phyloP scores from a whole-genome alignment of 768 basidiomycete species.

The Ramaria sp. region DNA sequence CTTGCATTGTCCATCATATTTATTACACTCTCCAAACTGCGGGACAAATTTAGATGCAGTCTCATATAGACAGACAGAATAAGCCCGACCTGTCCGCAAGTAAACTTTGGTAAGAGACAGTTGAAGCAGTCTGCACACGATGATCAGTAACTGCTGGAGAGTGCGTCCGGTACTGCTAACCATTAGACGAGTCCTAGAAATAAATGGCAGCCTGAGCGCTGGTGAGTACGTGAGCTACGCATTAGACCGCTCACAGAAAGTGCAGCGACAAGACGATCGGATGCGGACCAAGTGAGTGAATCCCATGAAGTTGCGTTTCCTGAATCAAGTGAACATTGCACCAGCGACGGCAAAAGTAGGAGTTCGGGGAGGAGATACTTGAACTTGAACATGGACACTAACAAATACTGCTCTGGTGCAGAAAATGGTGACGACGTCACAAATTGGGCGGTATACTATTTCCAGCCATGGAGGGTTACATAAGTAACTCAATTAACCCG shows the following conservation, averaged over 20 bases:
- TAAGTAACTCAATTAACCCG: too few species aligned
- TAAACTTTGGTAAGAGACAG: conserved; percentile 84
- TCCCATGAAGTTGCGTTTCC: neutral
- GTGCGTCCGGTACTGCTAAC: neutral
- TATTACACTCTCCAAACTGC: conserved; percentile 73
- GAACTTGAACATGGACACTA: neutral
- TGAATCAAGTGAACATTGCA: neutral
- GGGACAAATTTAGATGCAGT: neutral
- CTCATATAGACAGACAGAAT: neutral
- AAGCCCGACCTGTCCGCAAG: conserved; percentile 58
- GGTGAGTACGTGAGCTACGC: neutral
- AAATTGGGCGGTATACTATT: neutral
- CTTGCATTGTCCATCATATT: conserved; percentile 91
- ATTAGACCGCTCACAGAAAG: neutral
- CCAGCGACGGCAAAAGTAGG: neutral
- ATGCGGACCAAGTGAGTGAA: neutral
- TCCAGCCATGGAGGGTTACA: too few species aligned
- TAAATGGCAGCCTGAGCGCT: neutral
- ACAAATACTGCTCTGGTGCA: too few species aligned
- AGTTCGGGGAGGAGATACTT: neutral
- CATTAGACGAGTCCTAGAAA: conserved; percentile 2
- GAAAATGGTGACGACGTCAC: neutral
- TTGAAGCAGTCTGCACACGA: conserved; percentile 62
- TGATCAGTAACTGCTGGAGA: neutral
- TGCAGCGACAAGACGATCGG: neutral